These are phyloP conservation scores for Pseudomonodictys pantanalensis DNA, from an alignment of 495 filamentous ascomycete genomes.

Conservation along the genomic window DNA sequence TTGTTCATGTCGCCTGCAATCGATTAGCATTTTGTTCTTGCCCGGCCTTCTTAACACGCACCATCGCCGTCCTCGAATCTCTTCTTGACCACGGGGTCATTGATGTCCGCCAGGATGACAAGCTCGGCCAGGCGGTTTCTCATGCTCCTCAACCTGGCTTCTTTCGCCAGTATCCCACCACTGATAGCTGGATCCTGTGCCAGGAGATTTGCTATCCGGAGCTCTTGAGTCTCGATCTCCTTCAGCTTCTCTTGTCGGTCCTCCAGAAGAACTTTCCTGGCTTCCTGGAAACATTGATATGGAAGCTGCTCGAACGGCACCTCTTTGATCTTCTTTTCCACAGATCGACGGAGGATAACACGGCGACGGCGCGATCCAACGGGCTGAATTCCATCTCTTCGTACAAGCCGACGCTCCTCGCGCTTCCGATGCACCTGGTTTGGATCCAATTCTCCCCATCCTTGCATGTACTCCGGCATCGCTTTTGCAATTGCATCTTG, in stretches of 20 bases:
- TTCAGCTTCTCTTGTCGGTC: slow-evolving; percentile 79
- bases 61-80: slow-evolving; percentile 90
- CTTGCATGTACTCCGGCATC: slow-evolving; percentile 6
- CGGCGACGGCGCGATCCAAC: slow-evolving; percentile 70
- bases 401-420: slow-evolving; percentile 36
- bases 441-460: slow-evolving; percentile 35
- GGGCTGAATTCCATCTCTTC: slow-evolving; percentile 19
- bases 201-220: slow-evolving; percentile 57
- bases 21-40: not conserved
- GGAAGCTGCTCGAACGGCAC: slow-evolving; percentile 90
- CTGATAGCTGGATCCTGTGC: slow-evolving; percentile 56
- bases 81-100: slow-evolving; percentile 91
- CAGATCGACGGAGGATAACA: slow-evolving; percentile 65
- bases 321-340: slow-evolving; percentile 39
- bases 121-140: slow-evolving; percentile 69
- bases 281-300: slow-evolving; percentile 97
- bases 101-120: slow-evolving; percentile 90
- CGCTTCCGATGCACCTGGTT: slow-evolving; percentile 27
- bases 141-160: slow-evolving; percentile 67
- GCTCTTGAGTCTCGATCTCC: slow-evolving; percentile 52
- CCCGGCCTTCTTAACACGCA: slow-evolving; percentile 43
- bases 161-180: slow-evolving; percentile 53
- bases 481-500: not conserved
- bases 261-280: slow-evolving; percentile 71
- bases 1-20: slow-evolving; percentile 84